phyloP scores from a whole-genome alignment of 1,284 basidiomycete genomes.

The Neonothopanus nambi region DNA sequence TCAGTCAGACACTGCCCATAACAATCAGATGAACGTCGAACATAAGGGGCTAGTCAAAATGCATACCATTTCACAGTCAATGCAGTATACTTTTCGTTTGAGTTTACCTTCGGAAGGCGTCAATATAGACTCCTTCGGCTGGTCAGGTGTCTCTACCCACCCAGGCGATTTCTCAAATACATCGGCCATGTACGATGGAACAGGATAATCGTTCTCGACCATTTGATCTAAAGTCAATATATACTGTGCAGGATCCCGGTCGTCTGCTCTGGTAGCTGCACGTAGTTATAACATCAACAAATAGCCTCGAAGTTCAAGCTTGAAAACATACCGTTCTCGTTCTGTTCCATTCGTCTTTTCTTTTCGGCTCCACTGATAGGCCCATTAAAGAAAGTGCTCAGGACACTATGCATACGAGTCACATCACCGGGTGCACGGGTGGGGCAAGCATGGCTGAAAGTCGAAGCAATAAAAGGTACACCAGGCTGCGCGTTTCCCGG shows the following conservation, averaged over 20 bases:
- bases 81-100: slow-evolving; percentile 55
- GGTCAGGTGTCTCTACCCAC: slow-evolving; percentile 77
- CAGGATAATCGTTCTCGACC: slow-evolving; percentile 87
- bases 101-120: slow-evolving; percentile 25
- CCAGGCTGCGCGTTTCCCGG: slow-evolving; percentile 32
- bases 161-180: slow-evolving; percentile 61
- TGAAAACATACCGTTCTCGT: slow-evolving; percentile 52
- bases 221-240: slow-evolving; percentile 80
- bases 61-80: slow-evolving; percentile 94
- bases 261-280: slow-evolving; percentile 38
- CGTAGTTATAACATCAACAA: slow-evolving; percentile 22
- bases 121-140: slow-evolving; percentile 32
- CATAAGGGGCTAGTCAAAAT: neutral
- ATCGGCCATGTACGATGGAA: slow-evolving; percentile 78
- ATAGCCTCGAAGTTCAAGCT: neutral
- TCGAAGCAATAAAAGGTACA: slow-evolving; percentile 75
- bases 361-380: slow-evolving; percentile 81
- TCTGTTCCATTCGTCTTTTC: slow-evolving; percentile 58
- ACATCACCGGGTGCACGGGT: slow-evolving; percentile 88
- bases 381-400: slow-evolving; percentile 77
- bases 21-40: slow-evolving; percentile 10
- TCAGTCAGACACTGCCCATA: slow-evolving; percentile 77
- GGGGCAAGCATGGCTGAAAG: slow-evolving; percentile 90
- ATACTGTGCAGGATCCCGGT: slow-evolving; percentile 64
- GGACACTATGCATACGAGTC: slow-evolving; percentile 81